Evolutionary conservation across 2,329 filamentous ascomycete species (phyloP), one percentile per base, ranked within the genome.

Genomic region (Penicillium sp.): DNA sequence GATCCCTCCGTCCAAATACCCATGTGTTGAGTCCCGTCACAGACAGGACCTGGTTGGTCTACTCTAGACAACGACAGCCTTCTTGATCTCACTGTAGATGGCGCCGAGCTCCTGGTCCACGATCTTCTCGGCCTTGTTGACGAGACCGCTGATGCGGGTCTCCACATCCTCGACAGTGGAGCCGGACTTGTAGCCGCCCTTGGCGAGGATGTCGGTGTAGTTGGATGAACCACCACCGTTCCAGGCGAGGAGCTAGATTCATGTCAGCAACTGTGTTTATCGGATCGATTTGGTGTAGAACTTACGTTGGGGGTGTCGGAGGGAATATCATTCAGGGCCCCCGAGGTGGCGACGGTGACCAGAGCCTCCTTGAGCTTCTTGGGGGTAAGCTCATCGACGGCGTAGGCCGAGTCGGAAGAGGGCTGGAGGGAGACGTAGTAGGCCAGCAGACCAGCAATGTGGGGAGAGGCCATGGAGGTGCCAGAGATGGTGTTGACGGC

Each of bases 401-500:
- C 87, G 70, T 89, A 98, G 68, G 89, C 90, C 37, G 95, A 98
- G 75, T 95, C 89, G 65, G 81, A 81, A 59, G 87, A 78, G 42
- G 93, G 93, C 78, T 97, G 91, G 49, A 98, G 89, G 59, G 93
- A 98, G 53, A 98, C 85, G 76, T 95, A 88, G 82, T 98, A 98
- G 77, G 93, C 93, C 65, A 97, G 80, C 57, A 98, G 89, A 82
- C 93, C 93, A 69, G 86, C 87, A 70, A 98, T 87, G 75, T 98
- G 93, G 63, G 93, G 93, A 56, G 93, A 97, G 56, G 93, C 93
- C 93, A 98, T 98, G 47, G 93, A 98, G 60, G 93, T 98, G 73
- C 93, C 93, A 37, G 92, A 97, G 78, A 98, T 98, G 77, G 89
- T 96, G 85, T 98, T 98, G 78, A 89, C 83, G 67, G 93, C 92